Evolutionary conservation across 306 rosid genomes (phyloP), one percentile per base, ranked within the genome.

Genomic region (Albizia julibrissin): DNA sequence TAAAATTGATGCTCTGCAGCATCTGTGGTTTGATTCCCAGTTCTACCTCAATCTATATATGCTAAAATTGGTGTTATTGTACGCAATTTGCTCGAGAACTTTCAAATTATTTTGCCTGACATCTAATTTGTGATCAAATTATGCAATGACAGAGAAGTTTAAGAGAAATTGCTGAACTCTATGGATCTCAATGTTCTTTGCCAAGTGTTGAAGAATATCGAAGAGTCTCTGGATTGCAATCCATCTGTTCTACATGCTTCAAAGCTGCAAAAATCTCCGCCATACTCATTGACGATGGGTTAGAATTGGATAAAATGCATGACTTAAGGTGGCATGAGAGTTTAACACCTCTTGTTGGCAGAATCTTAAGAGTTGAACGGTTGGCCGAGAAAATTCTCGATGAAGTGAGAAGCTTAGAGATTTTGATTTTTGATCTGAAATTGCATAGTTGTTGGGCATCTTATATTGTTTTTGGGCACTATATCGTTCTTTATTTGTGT

Each of bases 221-320:
- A 13, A 86, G 89, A 79, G 82, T 69, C 29, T 75, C 90, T 14
- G 99, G 99, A 86, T 64, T 95, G 6, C 87, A 89, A 77, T 84
- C 89, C 12, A 80, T 92, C 71, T 76, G 88, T 86, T 87, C 91
- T 42, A 83, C 84, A 14, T 95, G 99, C 86, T 93, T 93, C 86
- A 81, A 73, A 80, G 98, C 95, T 54, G 97, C 98, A 67, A 86
- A 88, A 78, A 86, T 95, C 81, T 85, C 93, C 31, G 85, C 90
- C 76, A 68, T 91, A 39, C 97, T 95, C 67, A 84, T 95, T 22
- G 98, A 95, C n/a, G 98, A 95, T 87, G 99, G 98, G 46, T 43
- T 95, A 16, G 84, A 79, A 80, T 72, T 90, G 56, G 94, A 91
- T 82, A 91, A 92, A 82, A 86, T 29, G 72, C 89, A 79, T 33